Conservation (phyloP, 2,329 filamentous ascomycete genomes). For the Colletotrichum trifolii region DNA sequence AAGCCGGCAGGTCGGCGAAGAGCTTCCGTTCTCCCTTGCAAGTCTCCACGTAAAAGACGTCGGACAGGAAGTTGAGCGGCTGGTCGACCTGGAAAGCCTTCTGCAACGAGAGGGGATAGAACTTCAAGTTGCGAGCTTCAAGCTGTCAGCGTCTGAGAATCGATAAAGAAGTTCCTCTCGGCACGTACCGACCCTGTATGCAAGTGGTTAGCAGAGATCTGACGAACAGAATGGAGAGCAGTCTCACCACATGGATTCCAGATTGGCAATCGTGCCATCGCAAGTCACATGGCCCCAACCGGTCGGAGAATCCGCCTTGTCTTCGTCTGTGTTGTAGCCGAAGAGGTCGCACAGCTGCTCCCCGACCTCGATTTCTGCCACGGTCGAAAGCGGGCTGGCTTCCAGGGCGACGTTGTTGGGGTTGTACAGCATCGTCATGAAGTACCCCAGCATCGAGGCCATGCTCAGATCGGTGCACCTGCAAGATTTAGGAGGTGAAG, state of each 20-base stretch:
- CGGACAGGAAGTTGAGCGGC: neutral
- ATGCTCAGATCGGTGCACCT: slow-evolving; percentile 53
- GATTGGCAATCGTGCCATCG: slow-evolving; percentile 58
- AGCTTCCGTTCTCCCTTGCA: slow-evolving; percentile 47
- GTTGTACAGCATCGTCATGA: slow-evolving; percentile 62
- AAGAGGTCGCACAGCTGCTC: slow-evolving; percentile 58
- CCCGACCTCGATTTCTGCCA: slow-evolving; percentile 57
- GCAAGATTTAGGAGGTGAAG: neutral
- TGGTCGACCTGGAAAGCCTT: slow-evolving; percentile 10
- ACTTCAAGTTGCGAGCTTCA: slow-evolving; percentile 58
- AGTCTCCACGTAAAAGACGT: slow-evolving; percentile 14
- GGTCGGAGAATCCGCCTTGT: slow-evolving; percentile 40
- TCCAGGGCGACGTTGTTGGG: slow-evolving; percentile 61
- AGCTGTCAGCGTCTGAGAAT: neutral
- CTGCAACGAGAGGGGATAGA: slow-evolving; percentile 54
- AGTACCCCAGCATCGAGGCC: slow-evolving; percentile 56
- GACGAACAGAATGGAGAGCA: neutral
- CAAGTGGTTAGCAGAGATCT: slow-evolving; percentile 25
- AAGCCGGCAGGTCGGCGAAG: slow-evolving; percentile 50
- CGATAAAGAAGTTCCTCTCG: neutral
- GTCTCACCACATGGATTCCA: slow-evolving; percentile 58
- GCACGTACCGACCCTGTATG: slow-evolving; percentile 7
- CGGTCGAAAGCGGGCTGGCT: slow-evolving; percentile 56
- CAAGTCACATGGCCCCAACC: slow-evolving; percentile 59
- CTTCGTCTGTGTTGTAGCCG: slow-evolving; percentile 52